Percentiles rank a stretch among this genome's conserved stretches.
Conservation (phyloP, 1,139 yeast genomes). For the Taiozyma sp. region DNA sequence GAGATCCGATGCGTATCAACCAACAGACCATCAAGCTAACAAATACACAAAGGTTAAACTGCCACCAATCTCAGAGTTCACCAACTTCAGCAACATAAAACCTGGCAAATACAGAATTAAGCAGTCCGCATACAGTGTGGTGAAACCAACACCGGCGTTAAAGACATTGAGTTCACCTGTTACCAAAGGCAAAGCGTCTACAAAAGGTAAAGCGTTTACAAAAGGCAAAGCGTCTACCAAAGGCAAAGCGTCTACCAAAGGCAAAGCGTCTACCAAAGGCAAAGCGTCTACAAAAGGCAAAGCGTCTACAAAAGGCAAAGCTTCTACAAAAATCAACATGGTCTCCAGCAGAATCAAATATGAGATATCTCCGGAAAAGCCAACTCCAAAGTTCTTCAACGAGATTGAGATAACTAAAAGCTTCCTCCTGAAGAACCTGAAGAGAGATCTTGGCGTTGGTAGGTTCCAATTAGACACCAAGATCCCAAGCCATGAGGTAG, state of each 20-base stretch:
- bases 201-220: no score
- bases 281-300: no score
- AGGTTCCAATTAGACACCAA: neutral
- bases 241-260: no score
- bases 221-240: no score
- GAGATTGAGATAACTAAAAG: neutral
- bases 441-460: slow-evolving; percentile 3
- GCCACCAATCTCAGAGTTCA: slow-evolving; percentile 8
- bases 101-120: neutral
- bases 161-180: neutral
- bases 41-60: slow-evolving; percentile 2
- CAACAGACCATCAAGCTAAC: neutral
- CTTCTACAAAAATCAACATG: neutral
- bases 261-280: no score
- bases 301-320: neutral
- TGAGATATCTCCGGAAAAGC: neutral
- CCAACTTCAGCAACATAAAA: slow-evolving; percentile 2
- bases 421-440: slow-evolving; percentile 5
- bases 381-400: slow-evolving; percentile 4
- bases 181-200: neutral
- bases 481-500: neutral
- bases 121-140: neutral
- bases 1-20: slow-evolving; percentile 1
- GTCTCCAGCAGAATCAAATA: neutral
- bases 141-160: neutral